Evolutionary conservation across 176 grass and related monocot genomes (phyloP).

Genomic region (Poa pratensis): DNA sequence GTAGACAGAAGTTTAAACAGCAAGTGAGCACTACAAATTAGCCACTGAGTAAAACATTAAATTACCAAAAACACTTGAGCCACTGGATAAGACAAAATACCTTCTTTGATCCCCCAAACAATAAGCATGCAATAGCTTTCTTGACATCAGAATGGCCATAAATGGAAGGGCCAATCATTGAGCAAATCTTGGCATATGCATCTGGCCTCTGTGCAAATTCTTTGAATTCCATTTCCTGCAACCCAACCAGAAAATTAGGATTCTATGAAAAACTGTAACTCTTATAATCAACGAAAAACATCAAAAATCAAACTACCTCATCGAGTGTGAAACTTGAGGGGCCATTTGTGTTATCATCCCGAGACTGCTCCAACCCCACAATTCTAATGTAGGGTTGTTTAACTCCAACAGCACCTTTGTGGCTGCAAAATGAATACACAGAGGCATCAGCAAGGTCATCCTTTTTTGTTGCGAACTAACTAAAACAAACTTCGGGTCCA

Average conservation of each 20-base stretch:
- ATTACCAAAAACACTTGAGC: not conserved
- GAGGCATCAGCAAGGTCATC: not conserved
- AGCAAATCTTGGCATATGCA: conserved; percentile 85
- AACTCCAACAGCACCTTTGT: conserved; percentile 87
- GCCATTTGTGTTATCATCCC: conserved; percentile 77
- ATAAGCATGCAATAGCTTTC: conserved; percentile 90
- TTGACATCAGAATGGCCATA: conserved; percentile 91
- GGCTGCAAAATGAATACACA: conserved; percentile 50
- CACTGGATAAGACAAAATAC: conserved; percentile 35
- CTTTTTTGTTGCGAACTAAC: not conserved
- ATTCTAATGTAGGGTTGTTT: conserved; percentile 98
- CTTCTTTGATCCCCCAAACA: conserved; percentile 93
- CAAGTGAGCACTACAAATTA: not conserved
- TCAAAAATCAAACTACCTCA: conserved; percentile 54
- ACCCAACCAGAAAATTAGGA: not conserved
- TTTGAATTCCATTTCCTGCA: conserved; percentile 92
- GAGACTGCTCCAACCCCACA: conserved; percentile 88
- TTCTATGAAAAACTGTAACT: not conserved
- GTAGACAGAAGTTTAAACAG: conserved; percentile 18
- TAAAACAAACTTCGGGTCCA: not conserved
- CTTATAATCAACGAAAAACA: not conserved
- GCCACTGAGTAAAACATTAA: not conserved
- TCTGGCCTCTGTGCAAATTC: conserved; percentile 95
- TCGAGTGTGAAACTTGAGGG: conserved; percentile 84
- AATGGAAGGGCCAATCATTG: conserved; percentile 91